These are phyloP conservation scores for Amylostereum chailletii DNA, from an alignment of 1,284 basidiomycete species.

Conservation along the genomic window DNA sequence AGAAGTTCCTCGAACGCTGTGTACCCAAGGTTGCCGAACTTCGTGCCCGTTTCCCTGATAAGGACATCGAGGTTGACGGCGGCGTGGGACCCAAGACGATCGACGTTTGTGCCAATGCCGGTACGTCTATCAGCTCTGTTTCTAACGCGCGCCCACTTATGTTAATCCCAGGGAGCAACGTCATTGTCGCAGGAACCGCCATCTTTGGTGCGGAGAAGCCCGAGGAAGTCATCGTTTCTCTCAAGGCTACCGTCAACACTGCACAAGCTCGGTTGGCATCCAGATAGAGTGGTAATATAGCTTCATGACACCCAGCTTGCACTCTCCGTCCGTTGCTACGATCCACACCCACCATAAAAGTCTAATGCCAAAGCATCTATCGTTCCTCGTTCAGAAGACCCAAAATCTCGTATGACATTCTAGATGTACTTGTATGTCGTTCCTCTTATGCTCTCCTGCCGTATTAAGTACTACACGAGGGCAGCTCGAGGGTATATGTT, in stretches of 20 bases:
- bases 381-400: too few relatives aligned
- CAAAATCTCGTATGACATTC: too few relatives aligned
- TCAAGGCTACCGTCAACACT: slow-evolving; percentile 67
- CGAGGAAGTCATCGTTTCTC: slow-evolving; percentile 63
- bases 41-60: slow-evolving; percentile 81
- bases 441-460: neutral
- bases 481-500: neutral
- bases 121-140: slow-evolving; percentile 31
- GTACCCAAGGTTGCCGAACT: slow-evolving; percentile 92
- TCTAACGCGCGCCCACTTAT: neutral
- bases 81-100: slow-evolving; percentile 92
- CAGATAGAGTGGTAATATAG: slow-evolving; percentile 18
- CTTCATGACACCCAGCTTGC: too few relatives aligned
- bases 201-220: slow-evolving; percentile 83
- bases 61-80: slow-evolving; percentile 96
- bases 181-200: slow-evolving; percentile 96
- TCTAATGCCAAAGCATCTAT: too few relatives aligned
- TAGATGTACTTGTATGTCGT: slow-evolving; percentile 2
- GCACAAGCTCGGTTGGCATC: slow-evolving; percentile 39
- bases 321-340: too few relatives aligned
- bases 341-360: too few relatives aligned
- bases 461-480: neutral
- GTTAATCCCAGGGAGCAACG: slow-evolving; percentile 75
- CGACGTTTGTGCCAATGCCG: slow-evolving; percentile 84
- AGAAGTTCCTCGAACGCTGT: slow-evolving; percentile 93